Base-by-base conservation (phyloP, 73 alveolate species). In the Tetrahymena elliotti region DNA sequence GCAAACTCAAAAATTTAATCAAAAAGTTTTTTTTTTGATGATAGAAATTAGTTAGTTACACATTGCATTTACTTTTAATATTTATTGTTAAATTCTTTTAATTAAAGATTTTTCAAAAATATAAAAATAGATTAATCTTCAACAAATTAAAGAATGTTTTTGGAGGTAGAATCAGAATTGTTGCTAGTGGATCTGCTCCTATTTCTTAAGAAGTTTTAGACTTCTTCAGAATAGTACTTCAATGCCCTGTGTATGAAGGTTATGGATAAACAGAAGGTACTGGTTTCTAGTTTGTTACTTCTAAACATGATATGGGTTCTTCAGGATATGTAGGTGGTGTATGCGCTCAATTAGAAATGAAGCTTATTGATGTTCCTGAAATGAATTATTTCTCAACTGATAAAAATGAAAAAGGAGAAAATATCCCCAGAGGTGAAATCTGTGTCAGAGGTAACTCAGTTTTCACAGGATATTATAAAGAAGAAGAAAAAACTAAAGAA, bases 261-360 rank as follows among this genome's bases (percentile, higher is more conserved):
- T 99, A 98, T 95, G 99, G 99, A 0, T 97, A 98, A 95, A 98
- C 99, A 35, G 99, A 99, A 96, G 95, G 97, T 93, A 94, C 98
- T 38, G 99, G 99, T 11, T 98, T 98, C 5, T 99, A 98, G 7
- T 94, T 98, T 1, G 88, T 96, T 84, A 82, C 95, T 31, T 88
- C 98, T 37, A 93, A 95, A 96, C 36, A 93, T 15, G 96, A 95
- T 22, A 99, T 97, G 88, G 96, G 97, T 33, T 84, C 82, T n/a
- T 88, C 95, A 33, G 99, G 99, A 33, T 97, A 95, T 93, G 98
- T 97, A 2, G 99, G 99, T 33, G 98, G 99, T 16, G 98, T 97
- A 0, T 93, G 94, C 53, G 96, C 98, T 10, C 39, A 96, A 15
- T 41, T 93, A 33, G 99, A 98, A 93, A 83, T 97, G 33, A 98